Conservation (phyloP, 352 stramenopile species). For the Pythium guiyangense region DNA sequence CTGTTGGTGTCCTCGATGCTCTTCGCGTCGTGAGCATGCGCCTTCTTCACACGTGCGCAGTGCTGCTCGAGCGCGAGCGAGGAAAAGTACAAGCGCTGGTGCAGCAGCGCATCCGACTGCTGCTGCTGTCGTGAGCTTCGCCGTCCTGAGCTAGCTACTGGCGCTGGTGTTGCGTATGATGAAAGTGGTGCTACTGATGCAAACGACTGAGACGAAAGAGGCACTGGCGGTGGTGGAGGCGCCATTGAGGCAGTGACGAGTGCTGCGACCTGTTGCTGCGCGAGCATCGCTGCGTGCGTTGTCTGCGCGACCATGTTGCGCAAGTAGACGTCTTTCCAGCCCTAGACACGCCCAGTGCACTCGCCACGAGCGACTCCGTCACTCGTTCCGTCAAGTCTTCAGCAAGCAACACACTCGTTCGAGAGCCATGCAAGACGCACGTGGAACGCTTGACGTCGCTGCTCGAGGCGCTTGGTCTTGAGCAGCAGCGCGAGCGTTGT, state of each 20-base stretch:
- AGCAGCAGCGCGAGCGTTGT: constrained; percentile 10
- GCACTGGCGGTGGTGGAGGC: neutral
- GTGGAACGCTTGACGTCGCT: constrained; percentile 19
- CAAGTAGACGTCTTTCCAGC: constrained; percentile 54
- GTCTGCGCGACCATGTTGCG: constrained; percentile 42
- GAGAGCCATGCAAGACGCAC: constrained; percentile 7
- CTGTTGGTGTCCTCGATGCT: neutral
- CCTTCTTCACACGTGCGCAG: constrained; percentile 1
- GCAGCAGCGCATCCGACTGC: neutral
- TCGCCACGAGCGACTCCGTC: neutral
- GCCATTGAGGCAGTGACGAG: neutral
- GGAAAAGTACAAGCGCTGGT: constrained; percentile 9
- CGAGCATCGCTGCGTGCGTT: constrained; percentile 64
- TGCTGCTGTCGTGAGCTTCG: neutral
- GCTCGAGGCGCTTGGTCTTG: constrained; percentile 7
- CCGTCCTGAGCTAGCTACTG: neutral
- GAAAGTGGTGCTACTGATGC: neutral
- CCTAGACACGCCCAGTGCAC: constrained; percentile 10
- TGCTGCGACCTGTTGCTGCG: constrained; percentile 13
- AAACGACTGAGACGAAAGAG: neutral
- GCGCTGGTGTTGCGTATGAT: neutral
- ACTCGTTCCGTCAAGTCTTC: too few species aligned
- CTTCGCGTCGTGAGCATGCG: neutral
- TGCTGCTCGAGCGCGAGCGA: constrained; percentile 9
- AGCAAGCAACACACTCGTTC: neutral